phyloP scores from a whole-genome alignment of 148 eudicot genomes.

The Beta vulgaris region DNA sequence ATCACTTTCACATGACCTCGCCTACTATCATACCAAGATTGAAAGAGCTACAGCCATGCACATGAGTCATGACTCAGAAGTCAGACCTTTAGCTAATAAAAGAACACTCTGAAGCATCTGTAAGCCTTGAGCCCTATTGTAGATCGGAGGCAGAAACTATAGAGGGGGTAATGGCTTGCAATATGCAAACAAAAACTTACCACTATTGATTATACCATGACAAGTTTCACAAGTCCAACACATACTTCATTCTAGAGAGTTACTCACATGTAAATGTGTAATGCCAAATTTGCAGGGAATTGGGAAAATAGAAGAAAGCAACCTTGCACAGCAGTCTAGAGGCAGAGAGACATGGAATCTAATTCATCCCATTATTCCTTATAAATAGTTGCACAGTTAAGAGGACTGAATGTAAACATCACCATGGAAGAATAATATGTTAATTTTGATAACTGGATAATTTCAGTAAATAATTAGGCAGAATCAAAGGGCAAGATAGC shows the following conservation, averaged over 20 bases:
- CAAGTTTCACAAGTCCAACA: neutral
- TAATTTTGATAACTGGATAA: neutral
- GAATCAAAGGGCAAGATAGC: neutral
- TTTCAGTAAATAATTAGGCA: neutral
- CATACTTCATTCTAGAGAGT: neutral
- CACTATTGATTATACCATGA: neutral
- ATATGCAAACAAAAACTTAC: neutral
- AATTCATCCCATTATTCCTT: neutral
- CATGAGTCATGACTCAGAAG: neutral
- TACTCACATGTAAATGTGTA: neutral
- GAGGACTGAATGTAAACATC: neutral
- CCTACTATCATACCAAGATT: neutral
- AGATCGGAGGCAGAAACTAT: neutral
- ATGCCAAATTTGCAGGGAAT: neutral
- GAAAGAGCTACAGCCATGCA: neutral
- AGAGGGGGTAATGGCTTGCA: neutral
- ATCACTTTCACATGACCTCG: neutral
- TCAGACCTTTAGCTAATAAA: neutral
- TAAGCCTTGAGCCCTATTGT: neutral
- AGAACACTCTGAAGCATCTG: neutral
- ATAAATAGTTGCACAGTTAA: slow-evolving; percentile 1
- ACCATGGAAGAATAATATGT: neutral
- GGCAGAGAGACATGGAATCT: neutral
- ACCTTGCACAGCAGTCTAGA: neutral
- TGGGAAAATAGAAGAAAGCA: neutral